Percentiles rank a stretch among this genome's conserved stretches.
Evolutionary conservation across 1,139 yeast species (phyloP).

Genomic region (Hemisphaericaspora xylanilytica): DNA sequence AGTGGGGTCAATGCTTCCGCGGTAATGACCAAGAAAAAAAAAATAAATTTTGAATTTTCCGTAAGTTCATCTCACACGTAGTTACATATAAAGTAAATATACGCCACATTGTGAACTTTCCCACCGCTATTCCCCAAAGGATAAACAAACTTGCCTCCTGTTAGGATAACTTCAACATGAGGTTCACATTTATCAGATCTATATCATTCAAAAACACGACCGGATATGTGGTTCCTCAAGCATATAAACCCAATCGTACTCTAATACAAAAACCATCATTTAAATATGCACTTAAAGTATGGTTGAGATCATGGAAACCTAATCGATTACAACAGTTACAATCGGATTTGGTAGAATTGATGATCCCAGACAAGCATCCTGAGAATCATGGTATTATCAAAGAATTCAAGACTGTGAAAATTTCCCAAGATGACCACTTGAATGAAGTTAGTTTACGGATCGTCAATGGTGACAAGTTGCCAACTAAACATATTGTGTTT

Average conservation of each 20-base stretch:
- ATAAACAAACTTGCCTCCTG: too few species aligned
- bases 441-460: conserved; percentile 39
- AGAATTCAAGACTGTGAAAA: conserved; percentile 20
- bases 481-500: conserved; percentile 53
- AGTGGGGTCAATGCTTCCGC: too few species aligned
- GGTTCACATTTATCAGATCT: conserved; percentile 6
- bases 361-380: conserved; percentile 25
- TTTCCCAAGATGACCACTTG: conserved; percentile 28
- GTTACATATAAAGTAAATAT: too few species aligned
- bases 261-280: conserved; percentile 18
- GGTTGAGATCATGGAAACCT: conserved; percentile 33
- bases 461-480: conserved; percentile 19
- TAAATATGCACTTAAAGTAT: conserved; percentile 18
- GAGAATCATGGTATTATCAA: conserved; percentile 25
- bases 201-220: conserved; percentile 10
- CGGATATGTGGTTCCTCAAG: conserved; percentile 14
- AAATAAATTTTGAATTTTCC: too few species aligned
- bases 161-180: conserved; percentile 2
- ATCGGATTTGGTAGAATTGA: conserved; percentile 33
- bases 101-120: too few species aligned
- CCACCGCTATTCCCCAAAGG: too few species aligned
- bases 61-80: too few species aligned
- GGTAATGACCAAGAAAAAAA: too few species aligned
- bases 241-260: conserved; percentile 16
- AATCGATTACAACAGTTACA: conserved; percentile 31